Conservation (phyloP, 352 stramenopile genomes). For the Pythium chondricola region DNA sequence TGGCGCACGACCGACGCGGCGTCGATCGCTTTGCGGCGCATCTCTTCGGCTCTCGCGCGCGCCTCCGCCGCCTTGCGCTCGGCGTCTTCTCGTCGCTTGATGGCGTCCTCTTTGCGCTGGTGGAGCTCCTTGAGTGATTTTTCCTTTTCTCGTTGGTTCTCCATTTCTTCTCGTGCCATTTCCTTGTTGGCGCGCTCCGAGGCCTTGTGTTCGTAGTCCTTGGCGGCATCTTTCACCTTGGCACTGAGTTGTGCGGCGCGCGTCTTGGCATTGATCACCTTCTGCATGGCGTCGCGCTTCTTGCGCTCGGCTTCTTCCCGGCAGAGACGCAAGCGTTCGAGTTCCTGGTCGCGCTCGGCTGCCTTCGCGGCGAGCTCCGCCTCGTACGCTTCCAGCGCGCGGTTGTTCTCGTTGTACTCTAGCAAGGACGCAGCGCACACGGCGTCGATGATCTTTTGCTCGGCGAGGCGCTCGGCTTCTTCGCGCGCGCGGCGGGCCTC, state of each 20-base stretch:
- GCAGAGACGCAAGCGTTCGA: constrained; percentile 29
- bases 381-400: constrained; percentile 48
- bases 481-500: constrained; percentile 45
- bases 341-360: constrained; percentile 24
- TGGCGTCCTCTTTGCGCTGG: constrained; percentile 54
- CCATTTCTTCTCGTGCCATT: constrained; percentile 33
- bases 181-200: constrained; percentile 48
- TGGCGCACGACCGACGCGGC: constrained; percentile 59
- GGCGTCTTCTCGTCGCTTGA: constrained; percentile 55
- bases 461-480: constrained; percentile 46
- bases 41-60: constrained; percentile 47
- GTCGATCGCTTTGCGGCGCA: constrained; percentile 57
- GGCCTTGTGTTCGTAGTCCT: constrained; percentile 52
- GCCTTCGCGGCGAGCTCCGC: constrained; percentile 27
- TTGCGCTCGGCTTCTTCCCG: constrained; percentile 43
- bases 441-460: constrained; percentile 72
- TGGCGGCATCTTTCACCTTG: constrained; percentile 55
- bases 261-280: constrained; percentile 66
- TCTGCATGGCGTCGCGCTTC: constrained; percentile 67
- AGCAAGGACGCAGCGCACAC: constrained; percentile 72
- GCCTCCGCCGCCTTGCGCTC: constrained; percentile 56
- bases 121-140: constrained; percentile 39
- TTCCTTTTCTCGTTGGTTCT: constrained; percentile 38
- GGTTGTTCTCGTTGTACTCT: constrained; percentile 68
- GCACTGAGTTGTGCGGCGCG: constrained; percentile 50